Evolutionary conservation across 202 grass and related monocot genomes (phyloP).

Genomic region (Tripidium arundinaceum): DNA sequence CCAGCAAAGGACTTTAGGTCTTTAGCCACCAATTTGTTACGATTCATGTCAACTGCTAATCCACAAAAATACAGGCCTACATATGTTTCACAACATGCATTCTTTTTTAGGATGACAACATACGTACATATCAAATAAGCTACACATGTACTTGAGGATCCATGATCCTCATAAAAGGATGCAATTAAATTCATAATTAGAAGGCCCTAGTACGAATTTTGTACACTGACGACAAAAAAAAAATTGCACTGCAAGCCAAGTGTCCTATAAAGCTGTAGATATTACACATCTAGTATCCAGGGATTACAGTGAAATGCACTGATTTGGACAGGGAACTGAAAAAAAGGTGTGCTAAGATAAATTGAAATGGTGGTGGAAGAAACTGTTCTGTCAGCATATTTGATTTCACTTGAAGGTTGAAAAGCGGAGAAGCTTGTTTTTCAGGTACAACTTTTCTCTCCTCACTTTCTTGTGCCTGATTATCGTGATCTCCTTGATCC

Average conservation of each 20-base stretch:
- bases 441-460: constrained; percentile 90
- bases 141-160: background rate
- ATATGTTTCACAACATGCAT: background rate
- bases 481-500: constrained; percentile 96
- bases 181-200: background rate
- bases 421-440: constrained; percentile 88
- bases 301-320: constrained; percentile 30
- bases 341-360: constrained; percentile 18
- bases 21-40: constrained; percentile 12
- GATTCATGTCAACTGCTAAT: constrained; percentile 2
- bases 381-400: background rate
- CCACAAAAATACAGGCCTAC: constrained; percentile 10
- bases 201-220: constrained; percentile 5
- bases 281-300: constrained; percentile 23
- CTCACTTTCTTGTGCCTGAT: constrained; percentile 93
- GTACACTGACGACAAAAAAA: background rate
- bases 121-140: constrained; percentile 4
- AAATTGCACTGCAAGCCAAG: constrained; percentile 13
- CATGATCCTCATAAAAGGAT: constrained; percentile 6
- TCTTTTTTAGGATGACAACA: constrained; percentile 8
- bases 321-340: constrained; percentile 14
- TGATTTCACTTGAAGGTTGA: constrained; percentile 94
- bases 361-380: constrained; percentile 31
- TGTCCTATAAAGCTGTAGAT: constrained; percentile 12
- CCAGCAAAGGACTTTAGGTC: background rate